These are phyloP conservation scores for Dipsacomyces acuminosporus DNA, from an alignment of 371 early-diverging fungal genomes.

Conservation along the genomic window DNA sequence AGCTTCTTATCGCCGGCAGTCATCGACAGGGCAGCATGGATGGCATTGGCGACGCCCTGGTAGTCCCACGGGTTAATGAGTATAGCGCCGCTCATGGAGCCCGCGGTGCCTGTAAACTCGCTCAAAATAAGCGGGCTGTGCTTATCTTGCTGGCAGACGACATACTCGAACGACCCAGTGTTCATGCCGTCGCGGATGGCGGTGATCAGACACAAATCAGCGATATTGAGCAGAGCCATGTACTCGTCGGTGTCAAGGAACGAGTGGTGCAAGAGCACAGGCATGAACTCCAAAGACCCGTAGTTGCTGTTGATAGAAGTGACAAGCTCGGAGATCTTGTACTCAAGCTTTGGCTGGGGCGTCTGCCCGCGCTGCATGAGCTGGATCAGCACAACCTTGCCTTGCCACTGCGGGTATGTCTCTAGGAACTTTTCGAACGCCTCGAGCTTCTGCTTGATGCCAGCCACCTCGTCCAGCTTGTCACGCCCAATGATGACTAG, in stretches of 20 bases:
- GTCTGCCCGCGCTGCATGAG: slow-evolving; percentile 65
- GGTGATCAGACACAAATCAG: slow-evolving; percentile 90
- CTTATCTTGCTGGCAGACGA: slow-evolving; percentile 82
- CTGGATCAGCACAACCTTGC: slow-evolving; percentile 72
- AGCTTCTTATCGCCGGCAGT: slow-evolving; percentile 55
- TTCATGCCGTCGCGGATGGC: slow-evolving; percentile 97
- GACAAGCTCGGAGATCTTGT: slow-evolving; percentile 83
- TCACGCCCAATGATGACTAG: slow-evolving; percentile 89
- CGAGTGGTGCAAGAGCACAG: slow-evolving; percentile 90
- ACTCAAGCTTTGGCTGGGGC: slow-evolving; percentile 54
- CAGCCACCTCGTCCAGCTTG: slow-evolving; percentile 91
- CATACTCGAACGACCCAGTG: slow-evolving; percentile 91
- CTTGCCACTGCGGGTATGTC: slow-evolving; percentile 72
- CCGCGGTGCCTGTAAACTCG: slow-evolving; percentile 95
- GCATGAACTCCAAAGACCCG: slow-evolving; percentile 91
- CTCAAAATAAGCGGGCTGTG: slow-evolving; percentile 83
- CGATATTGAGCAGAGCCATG: slow-evolving; percentile 82
- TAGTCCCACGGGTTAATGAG: slow-evolving; percentile 89
- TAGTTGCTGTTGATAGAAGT: slow-evolving; percentile 90
- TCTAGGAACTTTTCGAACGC: slow-evolving; percentile 81
- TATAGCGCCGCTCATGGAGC: slow-evolving; percentile 82
- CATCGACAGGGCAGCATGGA: slow-evolving; percentile 78
- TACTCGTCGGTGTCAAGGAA: slow-evolving; percentile 84
- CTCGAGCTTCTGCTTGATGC: slow-evolving; percentile 86
- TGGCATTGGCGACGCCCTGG: slow-evolving; percentile 76